A percentile compares a stretch with the other conserved stretches of the same genome.
These are phyloP conservation scores for Boletus rubroflammeus DNA, from an alignment of 768 basidiomycete genomes.

Conservation along the genomic window DNA sequence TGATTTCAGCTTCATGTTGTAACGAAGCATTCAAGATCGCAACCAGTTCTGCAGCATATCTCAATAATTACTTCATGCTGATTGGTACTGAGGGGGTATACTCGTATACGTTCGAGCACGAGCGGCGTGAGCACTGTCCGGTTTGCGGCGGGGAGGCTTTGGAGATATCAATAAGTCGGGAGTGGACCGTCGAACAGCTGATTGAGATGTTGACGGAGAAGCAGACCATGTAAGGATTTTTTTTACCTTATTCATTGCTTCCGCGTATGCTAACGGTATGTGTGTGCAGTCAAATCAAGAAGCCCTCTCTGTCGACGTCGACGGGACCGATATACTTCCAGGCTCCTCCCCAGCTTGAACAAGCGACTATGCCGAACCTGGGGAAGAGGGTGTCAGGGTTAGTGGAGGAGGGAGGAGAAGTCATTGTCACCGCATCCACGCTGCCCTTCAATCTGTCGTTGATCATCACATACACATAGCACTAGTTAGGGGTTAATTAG, in stretches of 20 bases:
- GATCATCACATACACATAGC: slow-evolving; percentile 52
- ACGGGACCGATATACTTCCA: slow-evolving; percentile 85
- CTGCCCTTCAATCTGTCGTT: slow-evolving; percentile 84
- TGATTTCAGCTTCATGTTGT: slow-evolving; percentile 79
- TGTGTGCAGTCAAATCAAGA: slow-evolving; percentile 84
- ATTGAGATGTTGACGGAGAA: slow-evolving; percentile 85
- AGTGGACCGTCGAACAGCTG: slow-evolving; percentile 78
- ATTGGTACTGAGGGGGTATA: slow-evolving; percentile 96
- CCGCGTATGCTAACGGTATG: neutral
- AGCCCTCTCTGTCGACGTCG: slow-evolving; percentile 82
- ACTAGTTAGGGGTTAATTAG: slow-evolving; percentile 18
- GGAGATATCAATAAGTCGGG: slow-evolving; percentile 64
- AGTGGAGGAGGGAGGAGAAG: slow-evolving; percentile 68
- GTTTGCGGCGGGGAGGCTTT: slow-evolving; percentile 93
- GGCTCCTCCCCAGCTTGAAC: slow-evolving; percentile 87
- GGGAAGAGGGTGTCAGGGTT: slow-evolving; percentile 83
- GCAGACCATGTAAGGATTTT: slow-evolving; percentile 78
- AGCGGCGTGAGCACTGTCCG: slow-evolving; percentile 89
- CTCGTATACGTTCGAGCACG: slow-evolving; percentile 95
- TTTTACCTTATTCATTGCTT: neutral
- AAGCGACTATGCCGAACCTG: slow-evolving; percentile 86
- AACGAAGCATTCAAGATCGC: slow-evolving; percentile 99
- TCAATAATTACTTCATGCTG: slow-evolving; percentile 98
- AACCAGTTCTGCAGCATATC: slow-evolving; percentile 87
- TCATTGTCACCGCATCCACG: slow-evolving; percentile 84